phyloP scores from a whole-genome alignment of 352 stramenopile species.

The Phytopythium kandeliae region DNA sequence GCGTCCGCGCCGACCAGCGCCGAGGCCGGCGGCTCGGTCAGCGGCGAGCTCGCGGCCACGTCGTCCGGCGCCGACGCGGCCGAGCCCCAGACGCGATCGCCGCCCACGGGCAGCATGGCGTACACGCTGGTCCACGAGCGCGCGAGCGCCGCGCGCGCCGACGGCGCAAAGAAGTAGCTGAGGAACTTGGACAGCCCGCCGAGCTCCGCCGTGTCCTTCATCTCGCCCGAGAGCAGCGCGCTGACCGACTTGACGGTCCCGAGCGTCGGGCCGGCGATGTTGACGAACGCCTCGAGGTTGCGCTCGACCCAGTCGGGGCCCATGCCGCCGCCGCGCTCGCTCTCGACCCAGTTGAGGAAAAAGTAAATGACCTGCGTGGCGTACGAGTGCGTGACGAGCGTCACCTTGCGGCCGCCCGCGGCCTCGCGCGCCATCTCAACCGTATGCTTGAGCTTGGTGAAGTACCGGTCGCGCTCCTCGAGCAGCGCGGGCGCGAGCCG shows the following conservation, averaged over 20 bases:
- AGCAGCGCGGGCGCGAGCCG: constrained; percentile 64
- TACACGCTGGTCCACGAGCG: constrained; percentile 83
- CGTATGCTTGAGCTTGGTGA: constrained; percentile 91
- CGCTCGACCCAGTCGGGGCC: constrained; percentile 91
- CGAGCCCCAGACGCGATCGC: constrained; percentile 85
- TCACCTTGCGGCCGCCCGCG: constrained; percentile 77
- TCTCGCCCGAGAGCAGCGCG: constrained; percentile 92
- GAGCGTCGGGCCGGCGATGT: constrained; percentile 92
- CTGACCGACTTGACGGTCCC: constrained; percentile 91
- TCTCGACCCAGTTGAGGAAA: constrained; percentile 95
- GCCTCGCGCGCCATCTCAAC: constrained; percentile 87
- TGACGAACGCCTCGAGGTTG: constrained; percentile 89
- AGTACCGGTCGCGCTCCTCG: constrained; percentile 80
- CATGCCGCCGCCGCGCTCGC: constrained; percentile 69
- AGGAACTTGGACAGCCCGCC: constrained; percentile 84
- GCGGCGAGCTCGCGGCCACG: constrained; percentile 45
- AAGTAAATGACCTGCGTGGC: constrained; percentile 90
- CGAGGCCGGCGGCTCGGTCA: constrained; percentile 22
- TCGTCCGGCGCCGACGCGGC: constrained; percentile 53
- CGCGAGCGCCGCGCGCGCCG: constrained; percentile 45
- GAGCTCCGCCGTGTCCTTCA: constrained; percentile 92
- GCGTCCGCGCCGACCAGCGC: constrained; percentile 20
- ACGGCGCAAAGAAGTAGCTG: constrained; percentile 66
- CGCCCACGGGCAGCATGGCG: constrained; percentile 91
- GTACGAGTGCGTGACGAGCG: constrained; percentile 92